Base-by-base conservation (phyloP, 108 stramenopile genomes). In the Cyclotella distinguenda region DNA sequence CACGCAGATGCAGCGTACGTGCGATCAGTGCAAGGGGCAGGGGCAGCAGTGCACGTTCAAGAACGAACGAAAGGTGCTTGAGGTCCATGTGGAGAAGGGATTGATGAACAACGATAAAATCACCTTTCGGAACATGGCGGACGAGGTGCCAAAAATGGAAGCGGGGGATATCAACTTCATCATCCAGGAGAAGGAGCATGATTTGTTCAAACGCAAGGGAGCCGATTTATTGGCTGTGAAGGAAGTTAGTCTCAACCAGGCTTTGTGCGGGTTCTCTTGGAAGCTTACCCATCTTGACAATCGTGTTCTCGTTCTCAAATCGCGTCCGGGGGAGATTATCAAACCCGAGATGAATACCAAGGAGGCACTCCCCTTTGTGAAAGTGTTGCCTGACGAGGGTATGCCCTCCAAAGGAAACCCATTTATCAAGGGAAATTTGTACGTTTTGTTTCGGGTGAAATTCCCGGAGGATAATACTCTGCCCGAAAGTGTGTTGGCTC, bases 121-220 rank as follows among this genome's bases (percentile, higher is more conserved):
- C 70, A 89, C 92, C 21, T 98, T 98, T 60, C 62, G 82, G 27
- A 79, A 82, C 13, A 97, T 96, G 89, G 96, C 92, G 0, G 97
- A 98, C 54, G 97, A 99, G 80, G 82, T 71, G 4, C 96, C 97
- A 6, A 92, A 91, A 26, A 76, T 87, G 53, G 87, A 97, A 40
- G 77, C 97, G 7, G 96, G 96, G 19, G 97, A 99, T 77, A 76
- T 99, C 33, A 84, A 98, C 60, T 99, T 99, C 60, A 85, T 99
- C 52, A 71, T 99, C 42, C 91, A 95, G 69, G 94, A 97, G 58
- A 96, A 97, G 80, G 95, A 92, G 28, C 96, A 98, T 71, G 83
- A 77, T 5, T 51, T 92, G 42, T 99, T 97, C 77, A 87, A 87
- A 60, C 83, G 98, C 42, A 90, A 98, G 55, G 97, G 95, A 39